Conservation (phyloP, 495 filamentous ascomycete genomes). For the Penicillium salamii region DNA sequence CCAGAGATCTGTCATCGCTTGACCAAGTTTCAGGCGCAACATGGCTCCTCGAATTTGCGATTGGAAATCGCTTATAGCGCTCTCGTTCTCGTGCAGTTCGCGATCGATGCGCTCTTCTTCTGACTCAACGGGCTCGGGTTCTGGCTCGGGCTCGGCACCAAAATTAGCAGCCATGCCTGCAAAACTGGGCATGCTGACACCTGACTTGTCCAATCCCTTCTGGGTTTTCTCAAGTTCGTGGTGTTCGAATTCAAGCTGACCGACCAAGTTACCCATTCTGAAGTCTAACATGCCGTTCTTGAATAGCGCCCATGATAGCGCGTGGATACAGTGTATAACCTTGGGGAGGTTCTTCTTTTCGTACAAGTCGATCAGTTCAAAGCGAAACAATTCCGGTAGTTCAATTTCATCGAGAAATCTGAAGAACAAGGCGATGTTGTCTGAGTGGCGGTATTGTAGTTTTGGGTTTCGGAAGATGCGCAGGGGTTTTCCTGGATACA, state of each 20-base stretch:
- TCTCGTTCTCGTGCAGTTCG: slow-evolving; percentile 74
- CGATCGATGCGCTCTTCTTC: slow-evolving; percentile 88
- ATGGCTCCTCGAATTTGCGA: slow-evolving; percentile 81
- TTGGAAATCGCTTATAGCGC: slow-evolving; percentile 73
- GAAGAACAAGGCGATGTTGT: slow-evolving; percentile 96
- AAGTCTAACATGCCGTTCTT: slow-evolving; percentile 93
- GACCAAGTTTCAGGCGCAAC: slow-evolving; percentile 71
- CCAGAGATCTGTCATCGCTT: slow-evolving; percentile 89
- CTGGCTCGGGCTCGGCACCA: slow-evolving; percentile 71
- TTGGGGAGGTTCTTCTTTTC: slow-evolving; percentile 99
- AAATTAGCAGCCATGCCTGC: slow-evolving; percentile 95
- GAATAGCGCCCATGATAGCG: slow-evolving; percentile 91
- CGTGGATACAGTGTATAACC: slow-evolving; percentile 98
- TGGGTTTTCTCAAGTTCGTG: slow-evolving; percentile 96
- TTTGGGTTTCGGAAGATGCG: slow-evolving; percentile 82
- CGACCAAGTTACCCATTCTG: slow-evolving; percentile 96
- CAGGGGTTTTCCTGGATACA: slow-evolving; percentile 69
- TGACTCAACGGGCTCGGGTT: slow-evolving; percentile 72
- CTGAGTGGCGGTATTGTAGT: slow-evolving; percentile 92
- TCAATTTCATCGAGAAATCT: slow-evolving; percentile 89
- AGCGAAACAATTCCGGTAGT: slow-evolving; percentile 94
- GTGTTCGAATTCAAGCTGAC: slow-evolving; percentile 95
- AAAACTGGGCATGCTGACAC: slow-evolving; percentile 95
- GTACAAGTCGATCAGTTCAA: slow-evolving; percentile 96
- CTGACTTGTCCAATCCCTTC: slow-evolving; percentile 92